Evolutionary conservation across 768 basidiomycete genomes (phyloP), one percentile per base, ranked within the genome.

Genomic region (Phanerodontia chrysosporium): DNA sequence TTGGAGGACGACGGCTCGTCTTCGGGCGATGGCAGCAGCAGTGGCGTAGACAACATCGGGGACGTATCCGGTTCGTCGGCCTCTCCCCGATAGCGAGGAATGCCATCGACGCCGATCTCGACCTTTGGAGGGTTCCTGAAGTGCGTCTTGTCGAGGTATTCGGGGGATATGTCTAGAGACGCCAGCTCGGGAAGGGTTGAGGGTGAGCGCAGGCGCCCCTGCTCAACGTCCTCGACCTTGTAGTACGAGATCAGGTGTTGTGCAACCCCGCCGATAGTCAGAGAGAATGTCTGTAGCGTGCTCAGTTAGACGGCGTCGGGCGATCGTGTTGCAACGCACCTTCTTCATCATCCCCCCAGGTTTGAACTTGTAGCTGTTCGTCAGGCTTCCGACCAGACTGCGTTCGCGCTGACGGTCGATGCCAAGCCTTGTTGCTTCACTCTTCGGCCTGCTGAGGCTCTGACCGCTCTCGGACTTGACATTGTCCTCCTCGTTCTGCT

Each of bases 241-340:
- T 97, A 98, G 76, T 98, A 98, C 4, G 93, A 95, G 52, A 98
- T 91, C 57, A 97, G 81, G 71, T 97, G 95, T 67, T 97, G 94
- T 1, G 92, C 81, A 35, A 89, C 89, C 25, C 91, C 92, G 57
- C 80, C 80, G 59, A 95, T 92, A 22, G 86, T 86, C 57, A 97
- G 77, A 12, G 95, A 96, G 71, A 97, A 95, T 9, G 95, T 96
- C 94, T 96, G 70, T 28, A 56, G n/a, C 25, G 35, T 29, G 58
- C 18, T 53, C 49, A 6, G 56, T 45, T 45, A 58, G 16, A 49
- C 51, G 10, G 32, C 8, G 32, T 35, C 32, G 32, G 14, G 14
- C 32, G 32, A 59, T n/a, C n/a, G n/a, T n/a, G n/a, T n/a, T n/a
- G n/a, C 18, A 18, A 51, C 83, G 65, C 46, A 94, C 96, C 85